Evolutionary conservation across 495 filamentous ascomycete genomes (phyloP).

Genomic region (Pseudomonodictys pantanalensis): DNA sequence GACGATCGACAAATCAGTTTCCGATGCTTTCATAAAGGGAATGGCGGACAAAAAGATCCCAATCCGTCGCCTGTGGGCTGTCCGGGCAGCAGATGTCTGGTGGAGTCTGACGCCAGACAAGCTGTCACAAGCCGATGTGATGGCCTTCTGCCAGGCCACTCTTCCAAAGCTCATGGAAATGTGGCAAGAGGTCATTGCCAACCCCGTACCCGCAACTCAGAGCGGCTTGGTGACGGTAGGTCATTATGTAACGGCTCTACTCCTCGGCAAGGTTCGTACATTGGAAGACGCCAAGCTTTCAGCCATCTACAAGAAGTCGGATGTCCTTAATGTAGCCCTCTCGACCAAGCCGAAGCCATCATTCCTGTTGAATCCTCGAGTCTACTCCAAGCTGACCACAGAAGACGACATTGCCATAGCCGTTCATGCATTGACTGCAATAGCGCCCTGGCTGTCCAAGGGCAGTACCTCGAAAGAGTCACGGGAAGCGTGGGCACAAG

Average conservation of each 20-base stretch:
- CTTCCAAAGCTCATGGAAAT: slow-evolving; percentile 65
- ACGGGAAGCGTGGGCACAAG: slow-evolving; percentile 69
- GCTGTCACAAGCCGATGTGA: slow-evolving; percentile 42
- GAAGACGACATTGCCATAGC: slow-evolving; percentile 77
- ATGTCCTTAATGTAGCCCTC: slow-evolving; percentile 61
- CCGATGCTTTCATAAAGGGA: slow-evolving; percentile 75
- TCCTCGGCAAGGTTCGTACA: slow-evolving; percentile 46
- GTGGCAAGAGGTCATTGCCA: slow-evolving; percentile 72
- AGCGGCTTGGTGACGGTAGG: slow-evolving; percentile 71
- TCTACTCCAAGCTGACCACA: slow-evolving; percentile 71
- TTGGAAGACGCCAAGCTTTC: slow-evolving; percentile 45
- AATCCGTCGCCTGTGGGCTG: slow-evolving; percentile 76
- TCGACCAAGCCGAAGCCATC: slow-evolving; percentile 69
- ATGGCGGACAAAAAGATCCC: slow-evolving; percentile 77
- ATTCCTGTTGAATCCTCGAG: slow-evolving; percentile 76
- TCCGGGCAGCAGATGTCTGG: slow-evolving; percentile 69
- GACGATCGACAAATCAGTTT: slow-evolving; percentile 58
- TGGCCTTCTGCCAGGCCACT: slow-evolving; percentile 54
- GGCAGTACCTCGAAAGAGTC: slow-evolving; percentile 4
- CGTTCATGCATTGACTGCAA: slow-evolving; percentile 63
- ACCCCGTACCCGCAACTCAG: slow-evolving; percentile 72
- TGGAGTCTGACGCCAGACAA: slow-evolving; percentile 53
- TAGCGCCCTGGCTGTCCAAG: slow-evolving; percentile 46
- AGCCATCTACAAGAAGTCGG: slow-evolving; percentile 55
- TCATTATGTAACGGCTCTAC: slow-evolving; percentile 68